Base-by-base conservation (phyloP, 1,284 basidiomycete species). In the Moesziomyces parantarcticus region DNA sequence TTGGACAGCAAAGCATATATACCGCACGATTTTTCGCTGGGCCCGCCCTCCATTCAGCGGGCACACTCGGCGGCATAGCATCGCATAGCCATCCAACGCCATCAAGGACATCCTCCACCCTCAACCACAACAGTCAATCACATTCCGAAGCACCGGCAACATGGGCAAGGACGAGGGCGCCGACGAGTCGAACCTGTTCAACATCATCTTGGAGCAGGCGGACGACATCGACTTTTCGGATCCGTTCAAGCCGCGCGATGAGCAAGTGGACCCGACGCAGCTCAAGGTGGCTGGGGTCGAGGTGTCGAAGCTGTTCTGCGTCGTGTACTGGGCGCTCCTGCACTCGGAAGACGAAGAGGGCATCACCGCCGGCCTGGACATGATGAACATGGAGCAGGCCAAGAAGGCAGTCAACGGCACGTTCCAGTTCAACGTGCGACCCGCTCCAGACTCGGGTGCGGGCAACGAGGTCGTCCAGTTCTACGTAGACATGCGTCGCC, bases 401-500 rank as follows among this genome's bases (percentile, higher is more conserved):
- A 58, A 74, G 41, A 79, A 79, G 46, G 53, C 70, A 1, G 71
- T 79, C 54, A 77, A 78, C 40, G 77, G 77, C 5, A 62, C 52
- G 16, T 80, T 79, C 51, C 59, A 53, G n/a, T 77, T 78, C 59
- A 72, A 77, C 45, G 73, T 78, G 46, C 44, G 49, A 20, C 58
- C 77, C 10, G 47, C 34, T 25, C 34, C 60, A 6, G 70, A 66
- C 3, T 56, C 63, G 6, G 58, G 51, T 1, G 39, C 45, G 9
- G 52, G 39, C 6, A 60, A 69, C 2, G 60, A 78, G 32, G 40
- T 57, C 6, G 44, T 67, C 22, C 60, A 61, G 18, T 80, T 73
- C 66, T 70, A 65, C 48, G 77, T 79, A 3, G 78, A 80, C 29
- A 79, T 80, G 78, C 45, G 66, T 13, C 63, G 64, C 41, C 51